These are phyloP conservation scores for Lipomyces lipofer DNA, from an alignment of 805 yeast genomes.

Conservation along the genomic window DNA sequence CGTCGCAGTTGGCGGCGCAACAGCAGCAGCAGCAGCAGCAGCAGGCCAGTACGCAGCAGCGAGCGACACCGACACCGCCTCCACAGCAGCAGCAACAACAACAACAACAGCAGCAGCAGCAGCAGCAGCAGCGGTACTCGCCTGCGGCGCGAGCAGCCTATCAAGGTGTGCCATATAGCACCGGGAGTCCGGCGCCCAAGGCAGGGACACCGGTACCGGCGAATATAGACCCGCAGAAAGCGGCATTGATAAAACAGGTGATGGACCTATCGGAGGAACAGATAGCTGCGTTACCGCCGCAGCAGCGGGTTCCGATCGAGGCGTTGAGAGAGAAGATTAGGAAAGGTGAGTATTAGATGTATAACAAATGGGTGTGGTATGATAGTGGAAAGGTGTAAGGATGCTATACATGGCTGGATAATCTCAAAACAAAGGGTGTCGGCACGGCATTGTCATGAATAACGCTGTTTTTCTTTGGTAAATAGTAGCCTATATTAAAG, in stretches of 20 bases:
- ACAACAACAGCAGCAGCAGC: conserved; percentile 31
- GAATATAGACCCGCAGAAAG: conserved; percentile 43
- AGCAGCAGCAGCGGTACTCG: background rate
- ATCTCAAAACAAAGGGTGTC: background rate
- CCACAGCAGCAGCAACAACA: conserved; percentile 29
- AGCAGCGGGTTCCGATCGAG: conserved; percentile 48
- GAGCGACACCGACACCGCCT: conserved; percentile 16
- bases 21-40: conserved; percentile 17
- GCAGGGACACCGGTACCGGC: conserved; percentile 4
- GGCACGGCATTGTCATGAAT: too few species aligned
- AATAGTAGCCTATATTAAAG: too few species aligned
- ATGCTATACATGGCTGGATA: background rate
- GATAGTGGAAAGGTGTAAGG: background rate
- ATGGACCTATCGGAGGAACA: conserved; percentile 55
- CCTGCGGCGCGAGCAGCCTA: conserved; percentile 11
- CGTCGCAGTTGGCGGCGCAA: conserved; percentile 19
- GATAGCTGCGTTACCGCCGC: conserved; percentile 50
- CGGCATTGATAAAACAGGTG: conserved; percentile 54
- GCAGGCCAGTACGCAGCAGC: conserved; percentile 7
- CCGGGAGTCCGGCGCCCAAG: background rate
- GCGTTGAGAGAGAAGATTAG: conserved; percentile 32
- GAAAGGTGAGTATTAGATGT: conserved; percentile 28
- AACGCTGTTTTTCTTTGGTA: background rate
- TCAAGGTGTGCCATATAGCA: conserved; percentile 2
- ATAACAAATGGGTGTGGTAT: background rate